Evolutionary conservation across 1,284 basidiomycete genomes (phyloP).

Genomic region (Ceratobasidium sp.): DNA sequence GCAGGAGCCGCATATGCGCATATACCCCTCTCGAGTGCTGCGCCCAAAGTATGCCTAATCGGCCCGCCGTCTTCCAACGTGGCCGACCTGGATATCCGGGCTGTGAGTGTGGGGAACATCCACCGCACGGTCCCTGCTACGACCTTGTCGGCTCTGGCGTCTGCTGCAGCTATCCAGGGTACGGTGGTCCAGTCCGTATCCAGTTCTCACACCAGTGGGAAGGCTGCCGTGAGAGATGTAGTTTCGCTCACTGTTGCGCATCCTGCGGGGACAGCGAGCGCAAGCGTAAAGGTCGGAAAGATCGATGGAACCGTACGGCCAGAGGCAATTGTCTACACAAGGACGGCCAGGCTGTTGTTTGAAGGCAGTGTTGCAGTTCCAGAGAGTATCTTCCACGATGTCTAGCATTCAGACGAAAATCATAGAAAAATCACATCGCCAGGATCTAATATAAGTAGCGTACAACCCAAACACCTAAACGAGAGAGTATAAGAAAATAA

Average conservation of each 20-base stretch:
- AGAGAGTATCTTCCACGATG: conserved; percentile 26
- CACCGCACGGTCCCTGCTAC: conserved; percentile 50
- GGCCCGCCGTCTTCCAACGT: conserved; percentile 40
- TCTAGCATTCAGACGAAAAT: neutral
- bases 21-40: conserved; percentile 33
- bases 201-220: neutral
- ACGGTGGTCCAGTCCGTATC: conserved; percentile 44
- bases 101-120: conserved; percentile 50
- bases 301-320: conserved; percentile 26
- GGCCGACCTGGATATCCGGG: conserved; percentile 46
- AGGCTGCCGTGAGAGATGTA: conserved; percentile 40
- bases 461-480: conserved; percentile 32
- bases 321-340: conserved; percentile 40
- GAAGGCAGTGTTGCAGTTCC: conserved; percentile 35
- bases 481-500: conserved; percentile 12
- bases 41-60: conserved; percentile 49
- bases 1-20: conserved; percentile 23
- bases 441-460: conserved; percentile 45
- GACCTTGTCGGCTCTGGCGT: conserved; percentile 48
- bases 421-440: conserved; percentile 37
- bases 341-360: conserved; percentile 38
- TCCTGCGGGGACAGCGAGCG: conserved; percentile 31
- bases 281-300: conserved; percentile 33
- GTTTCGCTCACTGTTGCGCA: conserved; percentile 39
- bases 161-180: conserved; percentile 47